Evolutionary conservation across 257 asterid genomes (phyloP), one percentile per base, ranked within the genome.

Genomic region (Solanum phureja): DNA sequence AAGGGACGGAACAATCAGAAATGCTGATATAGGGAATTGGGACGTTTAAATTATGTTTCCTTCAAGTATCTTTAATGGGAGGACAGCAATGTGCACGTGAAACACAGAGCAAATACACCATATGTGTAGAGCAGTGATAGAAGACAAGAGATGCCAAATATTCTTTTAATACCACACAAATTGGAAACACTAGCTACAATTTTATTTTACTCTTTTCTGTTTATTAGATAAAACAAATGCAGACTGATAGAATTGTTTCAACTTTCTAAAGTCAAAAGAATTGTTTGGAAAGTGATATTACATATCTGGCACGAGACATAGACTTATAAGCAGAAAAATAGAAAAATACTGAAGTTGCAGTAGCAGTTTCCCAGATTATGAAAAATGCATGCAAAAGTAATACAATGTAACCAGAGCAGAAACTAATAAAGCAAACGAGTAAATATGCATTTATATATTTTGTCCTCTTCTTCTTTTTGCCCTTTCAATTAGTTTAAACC

Each of bases 11-110:
- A 81, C 27, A 81, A 27, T 81, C 85, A 81, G 64, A 46, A 44
- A 44, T 49, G 40, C 38, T 49, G 69, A 29, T 49, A 49, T 31
- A 31, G 71, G 86, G 86, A 82, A 82, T 82, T 82, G 86, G 35
- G 86, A 31, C 44, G 4, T 82, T 49, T 49, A 40, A 18, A 49
- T 82, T 82, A 29, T 38, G 12, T 18, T 46, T 29, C 42, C 58
- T 49, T 81, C 42, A 16, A 44, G 18, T 49, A 49, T 82, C 69
- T 82, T 49, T 29, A 82, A 49, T 49, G 86, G 86, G 71, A 82
- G 71, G 86, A 3, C 86, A 82, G 86, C 86, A 31, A 82, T 31
- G 86, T 82, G 86, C 86, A 82, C 71, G 86, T 82, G 86, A 82
- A 82, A 9, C 69, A 82, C 86, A 82, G 44, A 49, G 44, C 68